Percentiles rank a stretch among this genome's conserved stretches.
Conservation (phyloP, 164 flowering plant species). For the Stephania japonica region DNA sequence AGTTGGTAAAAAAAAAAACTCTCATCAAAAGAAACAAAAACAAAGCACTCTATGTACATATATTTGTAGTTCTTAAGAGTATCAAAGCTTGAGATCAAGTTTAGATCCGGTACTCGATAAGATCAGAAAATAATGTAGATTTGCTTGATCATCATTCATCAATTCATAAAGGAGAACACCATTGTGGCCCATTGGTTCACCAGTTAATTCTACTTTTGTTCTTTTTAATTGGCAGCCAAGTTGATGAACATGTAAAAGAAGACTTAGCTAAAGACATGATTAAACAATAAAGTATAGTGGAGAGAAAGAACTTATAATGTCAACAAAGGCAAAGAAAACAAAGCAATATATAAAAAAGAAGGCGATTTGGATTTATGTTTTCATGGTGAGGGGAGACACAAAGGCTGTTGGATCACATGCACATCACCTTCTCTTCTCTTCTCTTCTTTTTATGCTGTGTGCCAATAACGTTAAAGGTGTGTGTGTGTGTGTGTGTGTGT, state of each 20-base stretch:
- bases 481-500: background rate
- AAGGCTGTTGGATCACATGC: constrained; percentile 92
- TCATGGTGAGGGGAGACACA: constrained; percentile 46
- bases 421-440: constrained; percentile 46
- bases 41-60: background rate
- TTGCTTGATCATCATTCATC: background rate
- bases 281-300: constrained; percentile 21
- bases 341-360: constrained; percentile 9
- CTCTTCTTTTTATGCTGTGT: constrained; percentile 54
- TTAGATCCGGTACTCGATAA: background rate
- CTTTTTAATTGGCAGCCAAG: constrained; percentile 11
- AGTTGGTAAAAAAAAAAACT: background rate
- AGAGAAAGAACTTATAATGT: constrained; percentile 5
- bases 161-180: background rate
- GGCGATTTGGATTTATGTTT: constrained; percentile 18
- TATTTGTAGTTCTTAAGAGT: background rate
- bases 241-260: constrained; percentile 13
- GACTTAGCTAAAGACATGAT: constrained; percentile 28
- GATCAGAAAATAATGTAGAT: background rate
- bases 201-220: background rate
- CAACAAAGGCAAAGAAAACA: constrained; percentile 23
- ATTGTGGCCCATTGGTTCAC: background rate
- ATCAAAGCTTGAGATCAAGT: background rate
- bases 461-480: constrained; percentile 25
- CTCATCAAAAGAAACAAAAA: background rate